Percentiles rank a stretch among this genome's conserved stretches.
Evolutionary conservation across 192 early-diverging fungal species (phyloP).

Genomic region (Podila clonocystis): DNA sequence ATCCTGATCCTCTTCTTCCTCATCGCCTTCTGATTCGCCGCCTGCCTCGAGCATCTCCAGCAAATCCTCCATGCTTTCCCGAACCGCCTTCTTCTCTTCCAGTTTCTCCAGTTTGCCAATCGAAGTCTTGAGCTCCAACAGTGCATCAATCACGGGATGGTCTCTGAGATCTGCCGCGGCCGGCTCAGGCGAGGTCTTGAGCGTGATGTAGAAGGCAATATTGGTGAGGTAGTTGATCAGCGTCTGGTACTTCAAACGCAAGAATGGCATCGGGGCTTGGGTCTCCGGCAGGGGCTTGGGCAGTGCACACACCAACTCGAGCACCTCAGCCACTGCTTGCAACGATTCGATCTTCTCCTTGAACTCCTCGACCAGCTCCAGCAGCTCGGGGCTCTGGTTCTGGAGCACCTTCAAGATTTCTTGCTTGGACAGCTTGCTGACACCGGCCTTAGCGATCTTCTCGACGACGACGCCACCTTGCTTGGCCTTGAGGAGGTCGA

Average conservation of each 20-base stretch:
- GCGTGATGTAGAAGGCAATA: conserved; percentile 85
- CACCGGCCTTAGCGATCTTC: conserved; percentile 51
- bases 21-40: conserved; percentile 44
- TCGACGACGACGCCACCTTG: conserved; percentile 45
- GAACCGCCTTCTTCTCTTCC: conserved; percentile 61
- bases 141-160: conserved; percentile 86
- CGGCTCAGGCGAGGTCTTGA: conserved; percentile 65
- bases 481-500: conserved; percentile 54
- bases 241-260: conserved; percentile 52
- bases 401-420: conserved; percentile 75
- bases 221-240: conserved; percentile 88
- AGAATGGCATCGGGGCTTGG: conserved; percentile 46
- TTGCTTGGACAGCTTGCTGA: conserved; percentile 61
- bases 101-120: conserved; percentile 75
- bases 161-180: conserved; percentile 63
- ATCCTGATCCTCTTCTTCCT: conserved; percentile 26
- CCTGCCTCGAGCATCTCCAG: conserved; percentile 57
- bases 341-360: conserved; percentile 53
- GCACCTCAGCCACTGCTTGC: conserved; percentile 43
- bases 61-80: conserved; percentile 61
- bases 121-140: conserved; percentile 80
- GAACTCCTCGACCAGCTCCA: conserved; percentile 74
- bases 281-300: conserved; percentile 28
- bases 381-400: conserved; percentile 78
- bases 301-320: conserved; percentile 20